phyloP scores from a whole-genome alignment of 805 yeast genomes.

The Lipomyces mesembrius region DNA sequence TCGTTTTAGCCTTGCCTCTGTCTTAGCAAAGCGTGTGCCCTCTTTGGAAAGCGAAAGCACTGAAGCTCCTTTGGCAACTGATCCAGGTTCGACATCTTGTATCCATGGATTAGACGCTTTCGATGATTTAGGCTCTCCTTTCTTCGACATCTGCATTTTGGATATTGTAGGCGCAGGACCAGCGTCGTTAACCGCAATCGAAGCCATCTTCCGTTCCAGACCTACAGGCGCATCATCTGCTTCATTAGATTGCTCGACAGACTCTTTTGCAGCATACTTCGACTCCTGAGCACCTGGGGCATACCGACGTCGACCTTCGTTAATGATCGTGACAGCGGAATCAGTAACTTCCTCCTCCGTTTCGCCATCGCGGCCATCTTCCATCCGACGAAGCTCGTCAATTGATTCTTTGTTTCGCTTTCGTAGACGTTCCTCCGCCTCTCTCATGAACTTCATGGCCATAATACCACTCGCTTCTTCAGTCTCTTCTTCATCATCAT shows the following conservation, averaged over 20 bases:
- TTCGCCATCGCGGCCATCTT: slow-evolving; percentile 52
- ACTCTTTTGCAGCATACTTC: slow-evolving; percentile 39
- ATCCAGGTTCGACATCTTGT: slow-evolving; percentile 45
- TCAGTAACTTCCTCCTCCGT: slow-evolving; percentile 48
- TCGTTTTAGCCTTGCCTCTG: slow-evolving; percentile 34
- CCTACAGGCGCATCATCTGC: slow-evolving; percentile 24
- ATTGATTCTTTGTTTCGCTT: slow-evolving; percentile 61
- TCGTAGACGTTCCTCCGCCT: slow-evolving; percentile 75
- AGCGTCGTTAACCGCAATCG: slow-evolving; percentile 9
- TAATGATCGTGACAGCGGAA: slow-evolving; percentile 55
- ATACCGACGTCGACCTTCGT: slow-evolving; percentile 81
- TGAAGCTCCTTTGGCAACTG: slow-evolving; percentile 55
- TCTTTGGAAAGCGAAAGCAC: slow-evolving; percentile 55
- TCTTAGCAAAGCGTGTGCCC: slow-evolving; percentile 57
- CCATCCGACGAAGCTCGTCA: slow-evolving; percentile 56
- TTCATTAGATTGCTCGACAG: slow-evolving; percentile 29
- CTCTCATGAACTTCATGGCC: slow-evolving; percentile 94
- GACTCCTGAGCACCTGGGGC: slow-evolving; percentile 63
- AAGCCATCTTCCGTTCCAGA: slow-evolving; percentile 18
- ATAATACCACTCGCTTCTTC: slow-evolving; percentile 69
- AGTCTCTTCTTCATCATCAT: slow-evolving; percentile 51
- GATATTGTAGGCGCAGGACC: slow-evolving; percentile 2
- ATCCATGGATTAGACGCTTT: slow-evolving; percentile 48
- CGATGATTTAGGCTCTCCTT: slow-evolving; percentile 15
- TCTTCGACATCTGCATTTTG: slow-evolving; percentile 4